Evolutionary conservation across 1,139 yeast species (phyloP).

Genomic region (Schizosaccharomyces versatilis): DNA sequence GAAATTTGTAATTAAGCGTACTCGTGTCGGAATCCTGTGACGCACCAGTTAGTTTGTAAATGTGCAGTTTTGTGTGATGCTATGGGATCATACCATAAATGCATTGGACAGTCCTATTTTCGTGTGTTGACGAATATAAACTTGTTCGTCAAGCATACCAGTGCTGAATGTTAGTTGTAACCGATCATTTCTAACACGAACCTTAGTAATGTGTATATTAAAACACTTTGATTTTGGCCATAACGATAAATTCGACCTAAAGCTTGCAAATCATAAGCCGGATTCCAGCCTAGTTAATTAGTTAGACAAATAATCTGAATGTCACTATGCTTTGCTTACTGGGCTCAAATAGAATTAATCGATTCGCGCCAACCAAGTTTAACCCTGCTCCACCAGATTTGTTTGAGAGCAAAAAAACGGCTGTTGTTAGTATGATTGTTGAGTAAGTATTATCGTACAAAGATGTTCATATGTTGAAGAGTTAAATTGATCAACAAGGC

Average conservation of each 20-base stretch:
- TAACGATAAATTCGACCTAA: constrained; percentile 92
- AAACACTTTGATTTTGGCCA: constrained; percentile 65
- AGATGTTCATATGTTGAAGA: constrained; percentile 19
- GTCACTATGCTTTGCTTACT: constrained; percentile 23
- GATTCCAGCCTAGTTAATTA: constrained; percentile 38
- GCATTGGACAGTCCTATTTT: constrained; percentile 61
- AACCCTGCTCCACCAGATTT: constrained; percentile 84
- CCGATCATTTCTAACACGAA: not conserved
- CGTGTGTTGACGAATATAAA: constrained; percentile 77
- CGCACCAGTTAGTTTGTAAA: too few relatives aligned
- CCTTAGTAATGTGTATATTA: constrained; percentile 43
- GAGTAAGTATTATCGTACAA: constrained; percentile 8
- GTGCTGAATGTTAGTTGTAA: constrained; percentile 25
- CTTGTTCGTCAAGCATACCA: constrained; percentile 87
- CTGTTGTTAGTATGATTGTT: constrained; percentile 16
- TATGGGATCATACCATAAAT: constrained; percentile 31
- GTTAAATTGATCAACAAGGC: constrained; percentile 51
- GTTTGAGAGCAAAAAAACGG: constrained; percentile 62
- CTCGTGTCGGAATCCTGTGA: constrained; percentile 15
- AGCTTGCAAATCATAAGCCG: constrained; percentile 78
- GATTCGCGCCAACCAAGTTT: constrained; percentile 72
- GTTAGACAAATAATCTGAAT: not conserved
- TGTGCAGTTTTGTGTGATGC: too few relatives aligned
- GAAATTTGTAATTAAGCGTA: not conserved
- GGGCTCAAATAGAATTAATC: constrained; percentile 63